Evolutionary conservation across 768 basidiomycete genomes (phyloP).

Genomic region (Xerocomus spinulosus): DNA sequence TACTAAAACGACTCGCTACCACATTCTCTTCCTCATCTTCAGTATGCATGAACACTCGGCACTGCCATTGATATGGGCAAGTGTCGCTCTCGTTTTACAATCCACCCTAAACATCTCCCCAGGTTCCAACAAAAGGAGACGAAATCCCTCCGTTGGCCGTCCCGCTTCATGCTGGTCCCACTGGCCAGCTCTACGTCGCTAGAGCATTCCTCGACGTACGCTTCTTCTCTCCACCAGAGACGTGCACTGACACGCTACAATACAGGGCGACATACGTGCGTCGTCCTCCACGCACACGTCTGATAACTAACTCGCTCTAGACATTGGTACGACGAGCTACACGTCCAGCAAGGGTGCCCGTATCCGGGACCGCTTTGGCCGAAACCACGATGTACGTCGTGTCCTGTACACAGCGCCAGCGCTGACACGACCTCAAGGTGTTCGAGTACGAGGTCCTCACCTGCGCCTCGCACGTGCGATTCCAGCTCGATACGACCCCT

Average conservation of each 20-base stretch:
- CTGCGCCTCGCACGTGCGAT: conserved; percentile 17
- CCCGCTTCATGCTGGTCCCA: conserved; percentile 3
- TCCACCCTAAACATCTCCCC: neutral
- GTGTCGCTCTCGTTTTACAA: neutral
- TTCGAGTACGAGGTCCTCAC: conserved; percentile 23
- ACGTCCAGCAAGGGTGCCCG: conserved; percentile 12
- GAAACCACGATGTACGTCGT: conserved; percentile 7
- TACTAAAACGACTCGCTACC: too few relatives aligned
- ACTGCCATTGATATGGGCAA: conserved; percentile 17
- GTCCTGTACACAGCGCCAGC: neutral
- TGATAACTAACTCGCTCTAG: conserved; percentile 1
- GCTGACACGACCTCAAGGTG: conserved; percentile 6
- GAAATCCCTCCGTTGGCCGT: conserved; percentile 19
- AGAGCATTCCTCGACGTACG: conserved; percentile 13
- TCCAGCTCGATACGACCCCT: conserved; percentile 4
- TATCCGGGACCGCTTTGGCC: conserved; percentile 10
- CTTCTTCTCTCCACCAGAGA: neutral
- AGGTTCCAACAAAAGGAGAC: conserved; percentile 16
- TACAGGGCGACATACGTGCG: conserved; percentile 21
- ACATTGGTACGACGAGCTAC: conserved; percentile 13
- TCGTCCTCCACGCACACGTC: neutral
- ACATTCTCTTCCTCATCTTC: too few relatives aligned
- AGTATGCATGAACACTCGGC: conserved; percentile 5
- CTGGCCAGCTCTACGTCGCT: conserved; percentile 18
- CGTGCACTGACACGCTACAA: conserved; percentile 1